Evolutionary conservation across 164 flowering plant species (phyloP).

Genomic region (Nymphaea colorata): DNA sequence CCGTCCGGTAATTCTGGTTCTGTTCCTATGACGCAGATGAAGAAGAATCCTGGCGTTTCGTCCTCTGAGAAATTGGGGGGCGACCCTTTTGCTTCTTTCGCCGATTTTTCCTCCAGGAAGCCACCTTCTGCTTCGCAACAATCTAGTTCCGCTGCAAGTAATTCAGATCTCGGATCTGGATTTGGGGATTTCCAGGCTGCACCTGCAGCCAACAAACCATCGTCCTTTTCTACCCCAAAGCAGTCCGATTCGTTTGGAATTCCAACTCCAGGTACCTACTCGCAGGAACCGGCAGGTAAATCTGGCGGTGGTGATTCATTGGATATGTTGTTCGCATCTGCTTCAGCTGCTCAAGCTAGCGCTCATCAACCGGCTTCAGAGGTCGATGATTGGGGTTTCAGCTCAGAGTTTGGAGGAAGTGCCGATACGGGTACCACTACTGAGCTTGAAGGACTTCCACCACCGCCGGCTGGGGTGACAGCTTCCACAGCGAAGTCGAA

Average conservation of each 20-base stretch:
- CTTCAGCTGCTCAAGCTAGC: conserved; percentile 21
- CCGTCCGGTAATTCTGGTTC: background rate
- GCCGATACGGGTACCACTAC: conserved; percentile 46
- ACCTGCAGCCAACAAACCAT: background rate
- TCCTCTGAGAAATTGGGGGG: conserved; percentile 1
- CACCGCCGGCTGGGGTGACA: conserved; percentile 79
- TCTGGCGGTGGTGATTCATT: conserved; percentile 42
- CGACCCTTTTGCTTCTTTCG: conserved; percentile 72
- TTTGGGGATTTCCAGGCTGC: conserved; percentile 32
- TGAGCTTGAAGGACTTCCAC: conserved; percentile 93
- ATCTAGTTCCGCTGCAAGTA: conserved; percentile 3
- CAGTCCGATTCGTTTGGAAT: conserved; percentile 33
- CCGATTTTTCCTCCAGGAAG: conserved; percentile 36
- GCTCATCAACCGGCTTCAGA: conserved; percentile 32
- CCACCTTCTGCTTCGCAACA: conserved; percentile 8
- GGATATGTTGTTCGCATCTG: conserved; percentile 45
- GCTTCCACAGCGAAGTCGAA: conserved; percentile 67
- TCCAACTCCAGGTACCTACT: conserved; percentile 12
- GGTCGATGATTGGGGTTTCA: conserved; percentile 72
- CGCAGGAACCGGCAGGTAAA: conserved; percentile 21
- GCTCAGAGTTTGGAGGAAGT: conserved; percentile 37
- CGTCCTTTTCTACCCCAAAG: conserved; percentile 9
- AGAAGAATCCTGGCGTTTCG: background rate
- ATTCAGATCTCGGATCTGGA: conserved; percentile 6
- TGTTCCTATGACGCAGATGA: background rate